Percentiles rank a stretch among this genome's conserved stretches.
Evolutionary conservation across 768 basidiomycete genomes (phyloP).

Genomic region (Mycena rebaudengoi): DNA sequence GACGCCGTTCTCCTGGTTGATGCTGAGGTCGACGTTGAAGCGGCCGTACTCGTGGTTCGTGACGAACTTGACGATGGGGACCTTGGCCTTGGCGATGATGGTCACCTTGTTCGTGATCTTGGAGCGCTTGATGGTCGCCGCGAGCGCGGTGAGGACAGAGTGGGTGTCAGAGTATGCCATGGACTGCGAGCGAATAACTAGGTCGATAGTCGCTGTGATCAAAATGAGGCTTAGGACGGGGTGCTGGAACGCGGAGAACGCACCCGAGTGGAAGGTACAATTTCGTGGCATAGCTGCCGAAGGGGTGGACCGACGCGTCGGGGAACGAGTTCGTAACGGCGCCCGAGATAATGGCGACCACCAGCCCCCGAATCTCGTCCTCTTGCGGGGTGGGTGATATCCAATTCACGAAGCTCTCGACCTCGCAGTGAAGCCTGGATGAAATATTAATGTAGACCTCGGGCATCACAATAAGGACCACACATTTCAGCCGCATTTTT

Average conservation of each 20-base stretch:
- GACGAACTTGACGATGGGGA: constrained; percentile 96
- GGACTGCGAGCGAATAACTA: constrained; percentile 83
- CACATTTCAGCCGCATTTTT: constrained; percentile 87
- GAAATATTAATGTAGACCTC: too few species aligned
- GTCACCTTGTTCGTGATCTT: constrained; percentile 81
- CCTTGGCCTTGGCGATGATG: constrained; percentile 92
- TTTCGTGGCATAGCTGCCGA: constrained; percentile 94
- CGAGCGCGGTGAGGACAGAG: constrained; percentile 77
- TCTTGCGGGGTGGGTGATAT: constrained; percentile 89
- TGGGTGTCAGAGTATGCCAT: constrained; percentile 79
- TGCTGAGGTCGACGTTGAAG: constrained; percentile 91
- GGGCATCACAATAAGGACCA: too few species aligned
- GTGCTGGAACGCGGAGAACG: constrained; percentile 35
- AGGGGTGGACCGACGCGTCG: constrained; percentile 84
- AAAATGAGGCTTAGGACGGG: neutral
- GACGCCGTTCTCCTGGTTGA: constrained; percentile 91
- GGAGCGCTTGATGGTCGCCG: constrained; percentile 76
- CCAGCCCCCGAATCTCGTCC: constrained; percentile 81
- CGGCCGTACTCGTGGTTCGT: constrained; percentile 71
- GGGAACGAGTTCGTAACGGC: constrained; percentile 73
- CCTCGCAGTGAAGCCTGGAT: constrained; percentile 84
- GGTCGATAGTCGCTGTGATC: constrained; percentile 87
- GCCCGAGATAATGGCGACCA: constrained; percentile 73
- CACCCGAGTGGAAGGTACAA: constrained; percentile 94
- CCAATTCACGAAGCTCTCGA: constrained; percentile 84